Evolutionary conservation across 179 eudicot species (phyloP).

Genomic region (Spinacia oleracea): DNA sequence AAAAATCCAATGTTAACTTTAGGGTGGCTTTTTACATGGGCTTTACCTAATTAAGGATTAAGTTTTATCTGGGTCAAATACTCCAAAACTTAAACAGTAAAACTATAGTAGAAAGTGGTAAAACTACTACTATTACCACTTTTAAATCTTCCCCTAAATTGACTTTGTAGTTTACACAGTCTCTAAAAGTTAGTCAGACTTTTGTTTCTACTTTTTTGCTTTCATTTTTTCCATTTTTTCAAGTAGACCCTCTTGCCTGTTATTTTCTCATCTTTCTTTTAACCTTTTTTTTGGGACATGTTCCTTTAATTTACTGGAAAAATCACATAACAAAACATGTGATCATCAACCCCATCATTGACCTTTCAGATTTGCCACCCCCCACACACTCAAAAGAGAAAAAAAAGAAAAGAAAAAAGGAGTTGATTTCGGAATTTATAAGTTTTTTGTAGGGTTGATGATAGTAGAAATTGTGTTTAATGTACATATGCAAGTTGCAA

Average conservation of each 20-base stretch:
- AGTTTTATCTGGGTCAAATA: not conserved
- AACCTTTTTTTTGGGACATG: not conserved
- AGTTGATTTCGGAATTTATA: too few species aligned
- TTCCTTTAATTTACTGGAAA: too few species aligned
- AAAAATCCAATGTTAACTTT: constrained; percentile 1
- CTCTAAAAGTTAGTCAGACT: constrained; percentile 22
- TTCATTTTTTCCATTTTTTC: constrained; percentile 8
- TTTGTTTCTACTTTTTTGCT: constrained; percentile 27
- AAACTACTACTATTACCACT: not conserved
- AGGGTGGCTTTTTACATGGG: constrained; percentile 12
- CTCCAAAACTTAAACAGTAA: not conserved
- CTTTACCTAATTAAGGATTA: constrained; percentile 9
- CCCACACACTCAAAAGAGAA: too few species aligned
- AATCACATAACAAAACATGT: constrained; percentile 24
- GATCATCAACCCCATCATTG: constrained; percentile 12
- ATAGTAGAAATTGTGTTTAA: too few species aligned
- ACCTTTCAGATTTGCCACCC: constrained; percentile 7
- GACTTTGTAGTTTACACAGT: constrained; percentile 15
- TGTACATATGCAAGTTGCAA: too few species aligned
- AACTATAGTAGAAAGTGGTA: not conserved
- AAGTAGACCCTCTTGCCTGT: not conserved
- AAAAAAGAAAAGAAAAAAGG: too few species aligned
- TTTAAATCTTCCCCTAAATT: not conserved
- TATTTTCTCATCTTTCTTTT: not conserved
- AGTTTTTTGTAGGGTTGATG: too few species aligned